Base-by-base conservation (phyloP, 176 grass and related monocot genomes). In the Paspalum notatum region DNA sequence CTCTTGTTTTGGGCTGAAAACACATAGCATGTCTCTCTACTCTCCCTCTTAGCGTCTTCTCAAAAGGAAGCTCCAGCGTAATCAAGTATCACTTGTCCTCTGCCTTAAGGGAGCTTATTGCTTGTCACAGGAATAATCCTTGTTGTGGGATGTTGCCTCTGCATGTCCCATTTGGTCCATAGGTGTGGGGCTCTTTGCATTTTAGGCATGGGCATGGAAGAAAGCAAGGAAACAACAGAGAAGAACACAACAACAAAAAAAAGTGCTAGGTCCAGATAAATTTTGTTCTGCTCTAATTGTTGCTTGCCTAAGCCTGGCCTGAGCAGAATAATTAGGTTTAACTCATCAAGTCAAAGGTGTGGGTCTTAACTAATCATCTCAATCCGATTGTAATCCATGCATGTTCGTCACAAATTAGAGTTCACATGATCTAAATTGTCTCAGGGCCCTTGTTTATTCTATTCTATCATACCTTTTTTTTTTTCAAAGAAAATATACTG, bases 61-160 rank as follows among this genome's bases (percentile, higher is more conserved):
- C 85, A 89, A 92, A 94, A 94, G 87, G 86, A 87, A 89, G 57
- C 51, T 53, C 77, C 66, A 85, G 43, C 71, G 52, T 84, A 77
- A 89, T 81, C 26, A 93, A 84, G 62, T 80, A 85, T 71, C 68
- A 51, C 79, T 95, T 99, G 96, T 93, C 96, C 68, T 93, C 89
- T 91, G 79, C 88, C 25, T 37, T 75, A 73, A 84, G 76, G 27
- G 77, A 74, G 72, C 88, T 99, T 92, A 46, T 88, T 87, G 78
- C 62, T 95, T 95, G 94, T 84, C 91, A 83, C 76, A 76, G 9
- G 91, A 85, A 93, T 93, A 87, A 62, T 51, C 61, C 71, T 89
- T 86, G 48, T 56, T 66, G 46, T 64, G 54, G 50, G 25, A 37
- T 59, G 75, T 76, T 61, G 68, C 71, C 61, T 74, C 72, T 90